Evolutionary conservation across 495 filamentous ascomycete species (phyloP).

Genomic region (Schizothecium vesticola): DNA sequence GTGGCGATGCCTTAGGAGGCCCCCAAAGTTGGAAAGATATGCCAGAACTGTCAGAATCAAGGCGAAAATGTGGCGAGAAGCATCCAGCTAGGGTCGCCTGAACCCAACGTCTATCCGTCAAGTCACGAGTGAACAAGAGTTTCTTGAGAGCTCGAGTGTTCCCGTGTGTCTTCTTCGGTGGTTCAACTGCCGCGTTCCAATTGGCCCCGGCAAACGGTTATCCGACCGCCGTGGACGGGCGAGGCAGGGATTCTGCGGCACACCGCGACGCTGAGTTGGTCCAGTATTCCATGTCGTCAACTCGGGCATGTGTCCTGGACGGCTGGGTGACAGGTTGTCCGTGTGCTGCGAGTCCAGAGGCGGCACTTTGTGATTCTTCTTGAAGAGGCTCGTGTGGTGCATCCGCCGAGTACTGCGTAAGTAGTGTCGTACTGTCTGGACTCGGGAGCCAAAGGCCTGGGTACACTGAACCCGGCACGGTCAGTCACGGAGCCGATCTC

Average conservation of each 20-base stretch:
- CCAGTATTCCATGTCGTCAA: neutral
- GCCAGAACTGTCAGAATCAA: neutral
- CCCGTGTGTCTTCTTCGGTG: neutral
- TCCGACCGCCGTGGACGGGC: neutral
- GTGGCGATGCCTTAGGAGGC: constrained; percentile 17
- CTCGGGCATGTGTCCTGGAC: neutral
- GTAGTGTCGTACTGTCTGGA: neutral
- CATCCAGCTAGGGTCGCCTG: too few species aligned
- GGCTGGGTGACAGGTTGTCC: neutral
- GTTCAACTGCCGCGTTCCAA: neutral
- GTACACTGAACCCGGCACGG: neutral
- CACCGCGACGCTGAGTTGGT: neutral
- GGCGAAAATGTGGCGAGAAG: neutral
- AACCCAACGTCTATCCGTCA: neutral
- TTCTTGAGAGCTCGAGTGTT: neutral
- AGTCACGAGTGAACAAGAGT: neutral
- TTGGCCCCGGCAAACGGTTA: neutral
- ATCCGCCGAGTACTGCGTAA: neutral
- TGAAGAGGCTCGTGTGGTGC: too few species aligned
- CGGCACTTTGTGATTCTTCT: neutral
- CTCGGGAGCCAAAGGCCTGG: neutral
- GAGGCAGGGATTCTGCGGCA: neutral
- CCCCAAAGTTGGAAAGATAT: neutral
- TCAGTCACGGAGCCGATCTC: neutral
- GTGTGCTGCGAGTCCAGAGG: neutral